These are phyloP conservation scores for Priceomyces medius DNA, from an alignment of 805 yeast genomes.

Conservation along the genomic window DNA sequence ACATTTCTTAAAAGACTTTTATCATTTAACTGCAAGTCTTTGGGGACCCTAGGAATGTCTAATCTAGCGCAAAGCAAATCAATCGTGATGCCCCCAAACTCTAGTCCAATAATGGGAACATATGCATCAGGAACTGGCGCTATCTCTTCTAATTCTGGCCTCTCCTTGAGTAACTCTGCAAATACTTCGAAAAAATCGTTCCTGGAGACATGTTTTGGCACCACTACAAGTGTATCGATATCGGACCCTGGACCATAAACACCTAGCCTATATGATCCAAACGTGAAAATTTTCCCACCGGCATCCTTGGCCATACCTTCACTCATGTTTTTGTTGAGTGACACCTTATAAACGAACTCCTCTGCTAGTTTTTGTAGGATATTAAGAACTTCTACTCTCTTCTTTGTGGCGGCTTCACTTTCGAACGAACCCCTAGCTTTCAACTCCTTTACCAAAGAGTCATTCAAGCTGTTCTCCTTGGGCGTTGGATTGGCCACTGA, in stretches of 20 bases:
- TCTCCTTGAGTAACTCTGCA: constrained; percentile 60
- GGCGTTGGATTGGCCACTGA: constrained; percentile 84
- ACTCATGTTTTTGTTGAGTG: constrained; percentile 82
- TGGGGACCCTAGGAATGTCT: constrained; percentile 81
- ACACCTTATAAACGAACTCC: constrained; percentile 81
- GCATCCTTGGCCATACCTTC: constrained; percentile 98
- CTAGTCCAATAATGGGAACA: constrained; percentile 93
- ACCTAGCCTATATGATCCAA: constrained; percentile 91
- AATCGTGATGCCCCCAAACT: constrained; percentile 86
- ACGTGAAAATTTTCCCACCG: constrained; percentile 96
- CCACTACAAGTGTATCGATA: constrained; percentile 95
- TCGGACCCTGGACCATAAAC: constrained; percentile 98
- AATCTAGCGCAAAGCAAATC: constrained; percentile 85
- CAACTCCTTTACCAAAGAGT: constrained; percentile 70
- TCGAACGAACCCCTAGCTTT: constrained; percentile 87
- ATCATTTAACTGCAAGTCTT: constrained; percentile 71
- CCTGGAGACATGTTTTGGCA: constrained; percentile 90
- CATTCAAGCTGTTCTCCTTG: constrained; percentile 74
- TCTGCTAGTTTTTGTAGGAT: constrained; percentile 70
- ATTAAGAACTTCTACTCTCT: constrained; percentile 71
- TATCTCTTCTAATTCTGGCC: constrained; percentile 86
- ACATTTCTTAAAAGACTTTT: constrained; percentile 81
- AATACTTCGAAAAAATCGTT: constrained; percentile 88
- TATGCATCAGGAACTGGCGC: constrained; percentile 95
- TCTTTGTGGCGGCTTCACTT: constrained; percentile 76